These are phyloP conservation scores for Phytopythium boreale DNA, from an alignment of 352 stramenopile genomes.

Conservation along the genomic window DNA sequence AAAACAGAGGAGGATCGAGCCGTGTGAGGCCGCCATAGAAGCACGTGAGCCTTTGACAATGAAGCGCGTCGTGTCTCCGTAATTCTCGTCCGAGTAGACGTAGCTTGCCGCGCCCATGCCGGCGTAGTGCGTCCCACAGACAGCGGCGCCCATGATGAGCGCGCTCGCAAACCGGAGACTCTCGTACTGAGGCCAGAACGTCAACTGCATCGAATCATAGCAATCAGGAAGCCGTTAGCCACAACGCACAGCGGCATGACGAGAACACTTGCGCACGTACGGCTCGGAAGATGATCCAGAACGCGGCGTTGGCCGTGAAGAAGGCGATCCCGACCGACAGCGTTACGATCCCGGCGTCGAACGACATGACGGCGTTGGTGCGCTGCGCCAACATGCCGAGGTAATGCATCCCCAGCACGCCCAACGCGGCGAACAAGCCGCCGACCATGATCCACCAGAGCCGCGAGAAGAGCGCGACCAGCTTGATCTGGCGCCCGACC, in stretches of 20 bases:
- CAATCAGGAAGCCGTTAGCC: background rate
- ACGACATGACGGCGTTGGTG: slow-evolving; percentile 32
- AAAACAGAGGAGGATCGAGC: slow-evolving; percentile 48
- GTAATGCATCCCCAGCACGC: slow-evolving; percentile 75
- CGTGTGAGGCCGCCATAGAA: slow-evolving; percentile 35
- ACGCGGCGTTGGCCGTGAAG: slow-evolving; percentile 50
- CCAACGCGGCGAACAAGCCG: slow-evolving; percentile 47
- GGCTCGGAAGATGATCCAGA: slow-evolving; percentile 69
- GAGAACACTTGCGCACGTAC: slow-evolving; percentile 18
- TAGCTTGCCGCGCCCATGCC: slow-evolving; percentile 51
- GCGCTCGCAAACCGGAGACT: slow-evolving; percentile 43
- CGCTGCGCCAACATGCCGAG: slow-evolving; percentile 70
- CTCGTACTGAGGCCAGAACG: slow-evolving; percentile 60
- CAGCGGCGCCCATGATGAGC: slow-evolving; percentile 61
- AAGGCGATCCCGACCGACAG: slow-evolving; percentile 54
- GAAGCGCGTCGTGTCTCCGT: slow-evolving; percentile 15
- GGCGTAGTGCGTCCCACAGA: slow-evolving; percentile 60
- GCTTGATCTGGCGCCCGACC: slow-evolving; percentile 43
- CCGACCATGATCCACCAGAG: slow-evolving; percentile 47
- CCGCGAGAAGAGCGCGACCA: slow-evolving; percentile 59
- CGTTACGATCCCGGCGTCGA: slow-evolving; percentile 37
- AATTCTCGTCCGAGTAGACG: slow-evolving; percentile 27
- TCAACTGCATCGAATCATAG: slow-evolving; percentile 24
- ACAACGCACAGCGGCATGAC: no score
- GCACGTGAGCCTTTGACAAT: slow-evolving; percentile 32